phyloP scores from a whole-genome alignment of 805 yeast genomes.

The Pichia gijzeniarum region DNA sequence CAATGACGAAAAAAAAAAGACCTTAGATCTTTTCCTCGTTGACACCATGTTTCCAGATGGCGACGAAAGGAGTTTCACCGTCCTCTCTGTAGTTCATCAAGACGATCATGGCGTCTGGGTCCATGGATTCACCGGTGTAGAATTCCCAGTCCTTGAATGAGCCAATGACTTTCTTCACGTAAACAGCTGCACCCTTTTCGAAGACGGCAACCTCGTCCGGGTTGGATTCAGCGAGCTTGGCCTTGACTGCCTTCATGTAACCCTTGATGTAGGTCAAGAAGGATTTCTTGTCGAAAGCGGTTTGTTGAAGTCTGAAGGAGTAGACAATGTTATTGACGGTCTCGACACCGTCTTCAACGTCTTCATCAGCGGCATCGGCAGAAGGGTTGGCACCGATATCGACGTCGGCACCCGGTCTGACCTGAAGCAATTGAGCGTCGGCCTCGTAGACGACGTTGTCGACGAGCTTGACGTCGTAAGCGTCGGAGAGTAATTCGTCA shows the following conservation, averaged over 20 bases:
- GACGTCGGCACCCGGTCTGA: slow-evolving; percentile 78
- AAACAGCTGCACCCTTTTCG: slow-evolving; percentile 96
- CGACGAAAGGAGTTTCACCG: slow-evolving; percentile 95
- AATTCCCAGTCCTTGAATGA: slow-evolving; percentile 99
- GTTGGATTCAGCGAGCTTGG: slow-evolving; percentile 76
- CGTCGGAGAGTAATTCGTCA: slow-evolving; percentile 96
- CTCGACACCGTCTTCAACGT: slow-evolving; percentile 75
- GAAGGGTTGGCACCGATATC: slow-evolving; percentile 99
- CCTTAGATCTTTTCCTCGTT: slow-evolving; percentile 79
- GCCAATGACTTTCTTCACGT: slow-evolving; percentile 92
- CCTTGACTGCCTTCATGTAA: slow-evolving; percentile 96
- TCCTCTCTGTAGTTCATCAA: slow-evolving; percentile 99
- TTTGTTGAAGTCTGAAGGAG: slow-evolving; percentile 97
- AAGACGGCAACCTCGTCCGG: slow-evolving; percentile 85
- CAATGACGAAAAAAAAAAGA: not conserved
- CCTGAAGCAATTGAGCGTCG: slow-evolving; percentile 87
- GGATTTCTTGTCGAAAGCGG: slow-evolving; percentile 96
- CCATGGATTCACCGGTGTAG: slow-evolving; percentile 99
- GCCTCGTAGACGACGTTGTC: slow-evolving; percentile 95
- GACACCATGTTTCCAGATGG: slow-evolving; percentile 99
- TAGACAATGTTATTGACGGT: slow-evolving; percentile 96
- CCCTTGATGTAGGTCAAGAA: slow-evolving; percentile 95
- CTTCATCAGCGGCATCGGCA: slow-evolving; percentile 90
- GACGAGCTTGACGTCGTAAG: slow-evolving; percentile 83
- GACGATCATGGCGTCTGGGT: slow-evolving; percentile 98